A percentile compares a stretch with the other conserved stretches of the same genome.
Conservation (phyloP, 1,139 yeast genomes). For the Magnusiomyces clavatus region DNA sequence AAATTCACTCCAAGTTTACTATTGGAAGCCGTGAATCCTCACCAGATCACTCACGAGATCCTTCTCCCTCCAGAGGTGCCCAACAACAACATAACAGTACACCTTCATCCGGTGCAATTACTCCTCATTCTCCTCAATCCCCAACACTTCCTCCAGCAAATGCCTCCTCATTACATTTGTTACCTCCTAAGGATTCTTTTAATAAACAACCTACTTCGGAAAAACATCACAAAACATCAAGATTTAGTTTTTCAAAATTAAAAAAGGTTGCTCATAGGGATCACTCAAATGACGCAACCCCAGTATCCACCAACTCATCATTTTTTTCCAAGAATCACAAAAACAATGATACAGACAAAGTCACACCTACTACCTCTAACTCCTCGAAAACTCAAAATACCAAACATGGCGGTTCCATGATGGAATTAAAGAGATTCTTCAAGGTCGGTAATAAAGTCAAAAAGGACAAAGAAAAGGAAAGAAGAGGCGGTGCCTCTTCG, state of each 20-base stretch:
- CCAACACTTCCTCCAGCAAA: conserved; percentile 25
- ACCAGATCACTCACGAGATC: conserved; percentile 17
- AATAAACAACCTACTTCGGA: conserved; percentile 3
- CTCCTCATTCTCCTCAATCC: conserved; percentile 33
- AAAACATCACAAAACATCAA: conserved; percentile 9
- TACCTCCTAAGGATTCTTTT: conserved; percentile 2
- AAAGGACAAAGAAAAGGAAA: conserved; percentile 9
- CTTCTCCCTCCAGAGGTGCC: conserved; percentile 26
- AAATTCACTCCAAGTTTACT: conserved; percentile 7
- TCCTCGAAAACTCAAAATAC: conserved; percentile 13
- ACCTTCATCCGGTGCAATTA: conserved; percentile 21
- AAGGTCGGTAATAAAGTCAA: conserved; percentile 18
- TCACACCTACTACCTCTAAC: conserved; percentile 9
- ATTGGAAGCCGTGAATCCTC: conserved; percentile 8
- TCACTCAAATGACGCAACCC: conserved; percentile 10
- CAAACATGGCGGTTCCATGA: conserved; percentile 30
- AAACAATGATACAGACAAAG: conserved; percentile 12
- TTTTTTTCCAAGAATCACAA: conserved; percentile 11
- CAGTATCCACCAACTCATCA: conserved; percentile 6
- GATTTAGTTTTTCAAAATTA: conserved; percentile 11
- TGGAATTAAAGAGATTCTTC: conserved; percentile 36
- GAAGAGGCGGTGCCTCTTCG: conserved; percentile 13
- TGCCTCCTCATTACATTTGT: conserved; percentile 7
- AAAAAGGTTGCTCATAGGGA: conserved; percentile 12
- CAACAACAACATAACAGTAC: conserved; percentile 20